Evolutionary conservation across 208 protist genomes (phyloP), one percentile per base, ranked within the genome.

Genomic region (Trichomonas vaginalis): DNA sequence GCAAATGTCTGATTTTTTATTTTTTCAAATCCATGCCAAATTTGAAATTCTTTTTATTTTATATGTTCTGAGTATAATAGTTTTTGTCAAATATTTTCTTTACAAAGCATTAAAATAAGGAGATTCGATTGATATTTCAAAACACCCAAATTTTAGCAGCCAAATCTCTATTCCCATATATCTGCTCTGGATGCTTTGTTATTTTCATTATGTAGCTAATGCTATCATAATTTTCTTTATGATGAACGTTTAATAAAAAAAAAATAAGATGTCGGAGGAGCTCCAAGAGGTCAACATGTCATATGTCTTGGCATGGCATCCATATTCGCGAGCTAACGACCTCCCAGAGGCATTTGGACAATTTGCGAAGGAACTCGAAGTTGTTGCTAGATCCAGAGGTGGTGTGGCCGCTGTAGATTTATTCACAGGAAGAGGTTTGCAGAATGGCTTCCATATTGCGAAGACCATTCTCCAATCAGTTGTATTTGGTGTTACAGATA

Each of bases 251-350:
- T 27, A 27, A 70, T n/a, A 70, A n/a, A 70, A 70, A 70, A 70
- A 70, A 32, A 70, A 70, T n/a, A 70, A 70, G n/a, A 70, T 70
- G 56, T 70, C 56, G 56, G 56, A 70, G 56, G 56, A 70, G 56
- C 56, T 70, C 56, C 56, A 70, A 70, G 82, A 88, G 40, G 39
- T 46, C 82, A 45, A 92, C 12, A 92, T 92, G 86, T 92, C 86
- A 32, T 92, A 92, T 32, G 86, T 92, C 8, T 39, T 92, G 14
- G 12, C 86, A 56, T 92, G 86, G 86, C 86, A 92, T 39, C 86
- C 86, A 51, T 92, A 92, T 47, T 92, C 86, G 0, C 86, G 86
- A 39, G 86, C 86, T 8, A 92, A 92, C 27, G 86, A 92, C n/a
- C 86, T 92, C 17, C 42, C 46, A 35, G 86, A 92, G 45, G 86